Conservation (phyloP, 192 early-diverging fungal genomes). For the Gaertneriomyces sp. region DNA sequence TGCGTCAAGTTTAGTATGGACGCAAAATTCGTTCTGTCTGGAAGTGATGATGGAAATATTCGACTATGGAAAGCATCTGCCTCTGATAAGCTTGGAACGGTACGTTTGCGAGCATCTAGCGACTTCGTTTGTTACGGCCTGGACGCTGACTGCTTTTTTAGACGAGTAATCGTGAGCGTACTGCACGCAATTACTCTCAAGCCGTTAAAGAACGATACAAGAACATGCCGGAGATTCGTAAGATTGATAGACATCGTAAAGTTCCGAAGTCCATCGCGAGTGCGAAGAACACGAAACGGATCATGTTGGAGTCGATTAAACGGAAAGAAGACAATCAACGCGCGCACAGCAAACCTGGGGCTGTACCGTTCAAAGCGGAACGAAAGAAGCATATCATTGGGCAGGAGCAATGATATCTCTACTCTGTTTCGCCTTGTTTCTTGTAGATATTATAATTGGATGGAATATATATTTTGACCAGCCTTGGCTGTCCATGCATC, state of each 20-base stretch:
- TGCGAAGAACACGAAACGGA: conserved; percentile 73
- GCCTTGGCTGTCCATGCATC: too few species aligned
- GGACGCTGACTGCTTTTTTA: conserved; percentile 12
- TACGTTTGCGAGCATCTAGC: conserved; percentile 18
- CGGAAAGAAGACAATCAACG: conserved; percentile 87
- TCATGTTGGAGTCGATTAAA: conserved; percentile 76
- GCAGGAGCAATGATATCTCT: conserved; percentile 34
- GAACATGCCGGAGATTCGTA: conserved; percentile 82
- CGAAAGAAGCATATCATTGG: conserved; percentile 52
- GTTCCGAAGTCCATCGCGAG: conserved; percentile 79
- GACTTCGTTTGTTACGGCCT: conserved; percentile 5
- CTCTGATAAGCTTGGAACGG: conserved; percentile 76
- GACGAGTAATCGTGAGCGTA: conserved; percentile 65
- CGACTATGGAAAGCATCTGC: conserved; percentile 95
- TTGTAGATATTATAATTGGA: too few species aligned
- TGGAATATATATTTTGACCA: too few species aligned
- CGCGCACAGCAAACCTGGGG: conserved; percentile 71
- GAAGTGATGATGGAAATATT: conserved; percentile 96
- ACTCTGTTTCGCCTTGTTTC: too few species aligned
- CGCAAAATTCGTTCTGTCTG: conserved; percentile 88
- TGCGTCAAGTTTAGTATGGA: conserved; percentile 93
- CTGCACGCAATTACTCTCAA: conserved; percentile 73
- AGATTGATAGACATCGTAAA: conserved; percentile 80
- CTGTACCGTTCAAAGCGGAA: conserved; percentile 46
- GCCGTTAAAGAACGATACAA: conserved; percentile 92